Base-by-base conservation (phyloP, 1,284 basidiomycete genomes). In the Taiwanofungus camphoratus region DNA sequence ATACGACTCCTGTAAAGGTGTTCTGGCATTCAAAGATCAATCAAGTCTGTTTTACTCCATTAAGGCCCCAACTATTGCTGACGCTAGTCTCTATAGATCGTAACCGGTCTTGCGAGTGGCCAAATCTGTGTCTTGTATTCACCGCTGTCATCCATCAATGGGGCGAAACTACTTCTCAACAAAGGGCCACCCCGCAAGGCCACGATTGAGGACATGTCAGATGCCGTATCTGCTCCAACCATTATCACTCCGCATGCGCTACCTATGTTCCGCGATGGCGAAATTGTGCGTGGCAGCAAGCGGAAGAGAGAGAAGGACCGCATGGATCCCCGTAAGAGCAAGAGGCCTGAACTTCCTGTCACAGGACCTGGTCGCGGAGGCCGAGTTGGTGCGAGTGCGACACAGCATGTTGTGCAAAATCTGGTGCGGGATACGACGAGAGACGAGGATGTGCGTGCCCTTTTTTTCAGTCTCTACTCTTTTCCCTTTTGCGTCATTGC, bases 21-120 rank as follows among this genome's bases (percentile, higher is more conserved):
- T 67, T 78, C 22, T 97, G 93, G 93, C 94, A 96, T 67, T 82
- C 90, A n/a, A 89, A 90, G 64, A 96, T 97, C 69, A 97, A 97
- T 68, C 94, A 97, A 76, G 88, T 87, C 52, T 52, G 80, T 57
- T 12, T 15, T 23, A 26, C 4, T 26, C 6, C 13, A 29, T 43
- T 37, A 6, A n/a, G 32, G 33, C 36, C 13, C 9, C 42, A 27
- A 38, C 20, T 27, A 34, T 36, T 40, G 16, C 26, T 36, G 24
- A 27, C 44, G 26, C 34, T 30, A 38, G 22, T 12, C 39, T 50
- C 44, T 42, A 40, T 64, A 92, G 86, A 89, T 97, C 57, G 72
- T 96, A 42, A 77, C 86, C 21, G 85, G 91, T 1, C 72, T 92
- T 39, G 88, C 93, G n/a, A 89, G 82, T 52, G 96, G 95, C 20